Percentiles rank a stretch among this genome's conserved stretches.
Evolutionary conservation across 108 stramenopile genomes (phyloP).

Genomic region (Nitzschia palea): DNA sequence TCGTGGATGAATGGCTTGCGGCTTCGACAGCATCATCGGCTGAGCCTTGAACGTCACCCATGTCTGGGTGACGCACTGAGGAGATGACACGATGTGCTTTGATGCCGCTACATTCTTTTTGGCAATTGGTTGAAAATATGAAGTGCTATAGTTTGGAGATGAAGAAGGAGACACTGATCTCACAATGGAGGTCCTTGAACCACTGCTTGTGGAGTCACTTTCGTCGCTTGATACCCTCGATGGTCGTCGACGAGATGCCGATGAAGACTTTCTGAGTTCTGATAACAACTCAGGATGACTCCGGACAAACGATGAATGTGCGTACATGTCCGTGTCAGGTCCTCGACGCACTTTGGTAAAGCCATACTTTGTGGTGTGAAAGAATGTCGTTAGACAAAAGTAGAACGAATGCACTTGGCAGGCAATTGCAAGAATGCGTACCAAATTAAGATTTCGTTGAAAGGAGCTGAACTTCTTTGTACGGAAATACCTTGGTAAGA

Average conservation of each 20-base stretch:
- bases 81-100: neutral
- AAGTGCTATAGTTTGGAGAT: neutral
- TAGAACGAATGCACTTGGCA: neutral
- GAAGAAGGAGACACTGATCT: slow-evolving; percentile 19
- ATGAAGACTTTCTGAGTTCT: slow-evolving; percentile 55
- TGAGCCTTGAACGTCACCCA: slow-evolving; percentile 23
- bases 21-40: slow-evolving; percentile 19
- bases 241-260: slow-evolving; percentile 19
- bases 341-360: slow-evolving; percentile 81
- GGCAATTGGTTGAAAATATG: slow-evolving; percentile 4
- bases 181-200: neutral
- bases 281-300: slow-evolving; percentile 54
- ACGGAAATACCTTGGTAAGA: slow-evolving; percentile 88
- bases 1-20: neutral
- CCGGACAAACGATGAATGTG: slow-evolving; percentile 65
- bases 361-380: slow-evolving; percentile 79
- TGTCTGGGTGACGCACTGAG: slow-evolving; percentile 17
- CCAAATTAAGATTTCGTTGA: slow-evolving; percentile 90
- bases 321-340: slow-evolving; percentile 73
- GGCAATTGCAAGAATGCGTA: slow-evolving; percentile 28
- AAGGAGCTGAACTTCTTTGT: slow-evolving; percentile 91
- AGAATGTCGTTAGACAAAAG: no score
- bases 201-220: slow-evolving; percentile 8
- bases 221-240: neutral
- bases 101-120: neutral